These are phyloP conservation scores for Tetramitus jugosus DNA, from an alignment of 208 protist genomes.

Conservation along the genomic window DNA sequence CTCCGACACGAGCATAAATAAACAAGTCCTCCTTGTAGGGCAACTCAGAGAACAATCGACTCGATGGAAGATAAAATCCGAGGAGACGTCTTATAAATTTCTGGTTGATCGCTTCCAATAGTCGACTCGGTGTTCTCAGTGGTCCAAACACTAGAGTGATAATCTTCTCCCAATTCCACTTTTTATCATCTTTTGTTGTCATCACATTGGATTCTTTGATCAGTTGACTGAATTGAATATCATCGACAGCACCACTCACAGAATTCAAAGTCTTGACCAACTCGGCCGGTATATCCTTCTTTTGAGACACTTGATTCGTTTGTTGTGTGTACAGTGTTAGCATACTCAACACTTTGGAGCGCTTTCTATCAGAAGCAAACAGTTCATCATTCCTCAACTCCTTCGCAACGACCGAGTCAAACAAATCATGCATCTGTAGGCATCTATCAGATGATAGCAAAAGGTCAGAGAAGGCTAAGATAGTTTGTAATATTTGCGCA, in stretches of 20 bases:
- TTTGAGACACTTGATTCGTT: neutral
- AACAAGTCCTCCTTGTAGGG: neutral
- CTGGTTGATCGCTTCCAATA: neutral
- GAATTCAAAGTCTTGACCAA: neutral
- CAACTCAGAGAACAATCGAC: conserved; percentile 2
- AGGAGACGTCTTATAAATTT: conserved; percentile 7
- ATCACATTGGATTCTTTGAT: conserved; percentile 10
- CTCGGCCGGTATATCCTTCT: neutral
- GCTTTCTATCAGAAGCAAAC: too few species aligned
- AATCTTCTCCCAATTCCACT: conserved; percentile 21
- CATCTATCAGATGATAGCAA: neutral
- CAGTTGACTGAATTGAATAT: neutral
- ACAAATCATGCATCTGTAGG: neutral
- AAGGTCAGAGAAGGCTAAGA: neutral
- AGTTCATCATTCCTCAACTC: neutral
- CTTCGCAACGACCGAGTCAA: too few species aligned
- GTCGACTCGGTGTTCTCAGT: neutral
- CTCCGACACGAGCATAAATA: neutral
- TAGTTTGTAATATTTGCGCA: neutral
- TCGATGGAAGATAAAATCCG: neutral
- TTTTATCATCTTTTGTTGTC: conserved; percentile 1
- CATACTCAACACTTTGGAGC: neutral
- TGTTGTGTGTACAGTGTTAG: neutral
- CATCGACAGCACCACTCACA: neutral
- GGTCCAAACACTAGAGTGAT: conserved; percentile 2